Base-by-base conservation (phyloP, 1,139 yeast genomes). In the Magnusiomyces fungicola region DNA sequence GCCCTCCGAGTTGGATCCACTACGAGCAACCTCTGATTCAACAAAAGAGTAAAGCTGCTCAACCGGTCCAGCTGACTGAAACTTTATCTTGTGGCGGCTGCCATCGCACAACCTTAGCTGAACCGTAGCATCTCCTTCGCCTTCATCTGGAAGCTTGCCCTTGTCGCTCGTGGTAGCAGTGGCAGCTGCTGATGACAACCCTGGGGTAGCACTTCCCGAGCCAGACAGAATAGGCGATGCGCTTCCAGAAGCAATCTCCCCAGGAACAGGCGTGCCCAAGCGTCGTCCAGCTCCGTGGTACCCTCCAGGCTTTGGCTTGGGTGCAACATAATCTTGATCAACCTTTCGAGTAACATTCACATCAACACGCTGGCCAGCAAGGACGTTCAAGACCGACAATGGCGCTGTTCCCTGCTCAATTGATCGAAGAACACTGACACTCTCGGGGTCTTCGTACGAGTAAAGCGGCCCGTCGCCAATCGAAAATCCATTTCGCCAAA, bases 401-500 rank as follows among this genome's bases (percentile, higher is more conserved):
- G 99, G 99, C 0, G 96, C 99, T 55, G 95, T 76, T 3, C 98
- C 98, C 52, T 81, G 79, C 61, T 87, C 85, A 66, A 92, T 76
- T 58, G 90, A 95, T 56, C 80, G 77, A 58, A 94, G 72, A 55
- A 86, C 83, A 46, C 75, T 77, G 47, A 82, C 80, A 63, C 92
- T 92, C 23, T 76, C 80, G 6, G 96, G 96, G 65, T 92, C 97
- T 61, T 92, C 97, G 63, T 89, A 92, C 52, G 95, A 74, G 66
- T 78, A 83, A 53, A 92, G 73, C 21, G 80, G 80, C 1, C 97
- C 97, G 48, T 89, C 95, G 21, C 92, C 97, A 29, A 92, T 90
- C 50, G 89, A 87, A 68, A 94, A 92, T 2, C 98, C 98, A 63
- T 92, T 94, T 59, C 81, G 82, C 98, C 98, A 92, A 65, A 92